These are phyloP conservation scores for Psidium guajava DNA, from an alignment of 345 rosid genomes.

Conservation along the genomic window DNA sequence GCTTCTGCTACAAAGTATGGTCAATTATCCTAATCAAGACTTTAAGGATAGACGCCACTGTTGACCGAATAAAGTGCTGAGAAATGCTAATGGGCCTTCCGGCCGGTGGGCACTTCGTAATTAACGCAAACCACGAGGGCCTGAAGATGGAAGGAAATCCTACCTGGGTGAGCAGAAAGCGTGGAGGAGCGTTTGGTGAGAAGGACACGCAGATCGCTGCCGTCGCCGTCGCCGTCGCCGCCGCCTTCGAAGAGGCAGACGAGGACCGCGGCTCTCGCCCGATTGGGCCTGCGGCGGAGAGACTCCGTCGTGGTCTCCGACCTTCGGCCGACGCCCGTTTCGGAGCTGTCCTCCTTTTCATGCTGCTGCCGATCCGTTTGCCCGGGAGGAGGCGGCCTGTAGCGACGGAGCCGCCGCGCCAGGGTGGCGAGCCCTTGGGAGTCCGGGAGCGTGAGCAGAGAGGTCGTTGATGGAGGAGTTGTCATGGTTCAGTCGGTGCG, in stretches of 20 bases:
- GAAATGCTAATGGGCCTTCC: background rate
- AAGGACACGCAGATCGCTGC: slow-evolving; percentile 31
- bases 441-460: background rate
- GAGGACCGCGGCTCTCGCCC: slow-evolving; percentile 36
- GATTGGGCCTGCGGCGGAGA: background rate
- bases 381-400: background rate
- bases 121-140: background rate
- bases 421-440: slow-evolving; percentile 5
- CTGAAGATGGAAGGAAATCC: background rate
- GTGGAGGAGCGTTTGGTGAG: slow-evolving; percentile 44
- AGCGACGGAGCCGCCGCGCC: slow-evolving; percentile 12
- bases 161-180: slow-evolving; percentile 43
- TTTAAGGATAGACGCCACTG: background rate
- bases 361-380: background rate
- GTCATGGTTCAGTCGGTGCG: background rate
- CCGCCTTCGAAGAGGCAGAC: slow-evolving; percentile 32
- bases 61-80: background rate
- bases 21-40: no score
- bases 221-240: background rate
- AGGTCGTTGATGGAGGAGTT: background rate
- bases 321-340: background rate
- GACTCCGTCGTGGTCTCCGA: background rate
- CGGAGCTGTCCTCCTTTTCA: background rate
- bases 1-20: background rate
- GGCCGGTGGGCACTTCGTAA: background rate